Evolutionary conservation across 805 yeast genomes (phyloP), one percentile per base, ranked within the genome.

Genomic region (Ogataea populi-albae): DNA sequence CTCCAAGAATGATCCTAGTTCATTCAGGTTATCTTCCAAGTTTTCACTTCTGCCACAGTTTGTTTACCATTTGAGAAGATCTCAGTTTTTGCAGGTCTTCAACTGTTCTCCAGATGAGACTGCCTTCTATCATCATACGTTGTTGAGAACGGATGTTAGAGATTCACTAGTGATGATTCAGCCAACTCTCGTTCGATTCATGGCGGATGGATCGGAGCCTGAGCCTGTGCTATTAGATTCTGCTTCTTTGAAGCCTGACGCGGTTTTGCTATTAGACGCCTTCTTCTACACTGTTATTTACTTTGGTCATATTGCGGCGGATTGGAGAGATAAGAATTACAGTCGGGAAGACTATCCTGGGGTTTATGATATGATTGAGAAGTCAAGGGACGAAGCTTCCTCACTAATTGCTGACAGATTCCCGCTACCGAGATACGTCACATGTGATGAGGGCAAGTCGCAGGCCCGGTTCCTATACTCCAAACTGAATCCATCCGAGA

Each of bases 31-130:
- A 47, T 77, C 89, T 2, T 88, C 82, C 40, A 83, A 82, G 57
- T 89, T 87, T 62, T 77, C 87, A 28, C 69, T 91, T 58, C 84
- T 86, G 57, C 99, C 99, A 18, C 98, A 93, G 64, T 94, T 93
- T 56, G 82, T 93, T 64, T 93, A 84, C 67, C 94, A 93, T 60
- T 71, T 93, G 65, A 84, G 98, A 67, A 81, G 98, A 61, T 87
- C 97, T 1, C 98, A 91, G 64, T 89, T 93, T 62, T 69, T 93
- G 60, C 95, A 87, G 61, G 95, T 91, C 29, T 93, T 93, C 73
- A 93, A 93, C 66, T 89, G 89, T 64, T 93, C 98, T 5, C 98
- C 98, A 2, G 99, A 93, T 68, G 99, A 93, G 68, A 88, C 98
- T 28, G 96, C 96, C 24, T 93, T 89, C 64, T 87, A 91, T 65